Evolutionary conservation across 768 basidiomycete species (phyloP).

Genomic region (Podaxis sp.): DNA sequence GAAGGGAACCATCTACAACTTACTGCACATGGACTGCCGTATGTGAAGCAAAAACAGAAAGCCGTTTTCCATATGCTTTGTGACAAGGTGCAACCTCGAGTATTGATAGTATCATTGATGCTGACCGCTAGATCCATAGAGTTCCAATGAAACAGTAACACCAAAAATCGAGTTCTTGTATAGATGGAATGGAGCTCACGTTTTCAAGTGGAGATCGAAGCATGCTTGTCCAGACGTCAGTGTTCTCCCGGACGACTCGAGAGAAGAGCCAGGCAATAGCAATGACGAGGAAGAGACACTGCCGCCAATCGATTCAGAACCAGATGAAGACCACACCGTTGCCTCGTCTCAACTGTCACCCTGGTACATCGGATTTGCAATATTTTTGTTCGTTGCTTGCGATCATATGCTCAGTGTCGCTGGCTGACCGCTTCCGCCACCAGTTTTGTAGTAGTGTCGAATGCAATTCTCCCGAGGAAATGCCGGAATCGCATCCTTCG

Average conservation of each 20-base stretch:
- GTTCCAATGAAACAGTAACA: conserved; percentile 16
- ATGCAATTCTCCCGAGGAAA: background rate
- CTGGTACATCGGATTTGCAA: background rate
- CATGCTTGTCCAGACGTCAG: conserved; percentile 24
- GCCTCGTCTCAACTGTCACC: background rate
- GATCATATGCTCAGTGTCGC: background rate
- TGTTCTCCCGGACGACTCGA: background rate
- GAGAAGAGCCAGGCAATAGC: background rate
- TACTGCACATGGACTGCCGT: conserved; percentile 31
- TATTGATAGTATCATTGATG: background rate
- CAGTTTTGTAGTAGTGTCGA: background rate
- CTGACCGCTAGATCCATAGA: background rate
- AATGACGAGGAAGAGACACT: background rate
- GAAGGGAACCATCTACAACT: conserved; percentile 25
- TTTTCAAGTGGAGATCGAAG: conserved; percentile 26
- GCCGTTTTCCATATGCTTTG: conserved; percentile 32
- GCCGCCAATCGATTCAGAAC: conserved; percentile 7
- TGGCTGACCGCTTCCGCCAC: background rate
- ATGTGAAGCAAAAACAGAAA: conserved; percentile 28
- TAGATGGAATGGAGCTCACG: conserved; percentile 27
- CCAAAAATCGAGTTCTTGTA: conserved; percentile 19
- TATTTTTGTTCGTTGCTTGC: conserved; percentile 1
- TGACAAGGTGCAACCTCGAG: conserved; percentile 17
- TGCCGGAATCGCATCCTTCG: background rate
- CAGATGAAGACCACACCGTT: background rate